Conservation (phyloP, 139 green algal species). For the Closterium sp. region DNA sequence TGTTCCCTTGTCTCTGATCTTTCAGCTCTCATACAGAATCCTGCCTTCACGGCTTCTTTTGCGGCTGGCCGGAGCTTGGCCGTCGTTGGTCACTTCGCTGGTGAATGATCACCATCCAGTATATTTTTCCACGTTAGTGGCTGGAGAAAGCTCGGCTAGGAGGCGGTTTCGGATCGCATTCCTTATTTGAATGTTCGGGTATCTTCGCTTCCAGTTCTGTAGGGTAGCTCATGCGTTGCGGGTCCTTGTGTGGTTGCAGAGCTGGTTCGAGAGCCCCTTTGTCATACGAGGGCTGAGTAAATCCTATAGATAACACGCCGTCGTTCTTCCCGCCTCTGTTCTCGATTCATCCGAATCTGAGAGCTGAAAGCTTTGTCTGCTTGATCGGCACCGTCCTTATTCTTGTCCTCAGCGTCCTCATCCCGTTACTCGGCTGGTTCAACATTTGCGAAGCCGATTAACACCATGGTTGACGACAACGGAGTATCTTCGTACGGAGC, state of each 20-base stretch:
- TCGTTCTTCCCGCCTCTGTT: not conserved
- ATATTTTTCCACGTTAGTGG: not conserved
- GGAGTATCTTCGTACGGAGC: not conserved
- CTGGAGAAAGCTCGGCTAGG: not conserved
- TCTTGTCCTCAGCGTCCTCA: not conserved
- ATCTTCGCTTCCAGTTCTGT: not conserved
- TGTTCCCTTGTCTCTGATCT: not conserved
- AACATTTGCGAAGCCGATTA: not conserved
- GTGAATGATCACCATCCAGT: not conserved
- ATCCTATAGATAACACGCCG: not conserved
- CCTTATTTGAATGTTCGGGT: not conserved
- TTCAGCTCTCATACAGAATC: not conserved
- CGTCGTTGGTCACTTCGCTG: not conserved
- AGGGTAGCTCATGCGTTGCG: not conserved
- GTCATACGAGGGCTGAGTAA: not conserved
- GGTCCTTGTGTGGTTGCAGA: not conserved
- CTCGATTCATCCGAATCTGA: not conserved
- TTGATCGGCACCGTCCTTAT: not conserved
- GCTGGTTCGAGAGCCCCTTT: not conserved
- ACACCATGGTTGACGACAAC: not conserved
- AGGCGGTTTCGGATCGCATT: not conserved
- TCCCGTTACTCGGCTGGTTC: too few species aligned
- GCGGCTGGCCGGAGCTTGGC: not conserved
- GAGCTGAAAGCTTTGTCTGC: not conserved
- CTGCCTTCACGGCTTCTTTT: not conserved